A percentile compares a stretch with the other conserved stretches of the same genome.
These are phyloP conservation scores for Calonectria hawksworthii DNA, from an alignment of 2,329 filamentous ascomycete genomes.

Conservation along the genomic window DNA sequence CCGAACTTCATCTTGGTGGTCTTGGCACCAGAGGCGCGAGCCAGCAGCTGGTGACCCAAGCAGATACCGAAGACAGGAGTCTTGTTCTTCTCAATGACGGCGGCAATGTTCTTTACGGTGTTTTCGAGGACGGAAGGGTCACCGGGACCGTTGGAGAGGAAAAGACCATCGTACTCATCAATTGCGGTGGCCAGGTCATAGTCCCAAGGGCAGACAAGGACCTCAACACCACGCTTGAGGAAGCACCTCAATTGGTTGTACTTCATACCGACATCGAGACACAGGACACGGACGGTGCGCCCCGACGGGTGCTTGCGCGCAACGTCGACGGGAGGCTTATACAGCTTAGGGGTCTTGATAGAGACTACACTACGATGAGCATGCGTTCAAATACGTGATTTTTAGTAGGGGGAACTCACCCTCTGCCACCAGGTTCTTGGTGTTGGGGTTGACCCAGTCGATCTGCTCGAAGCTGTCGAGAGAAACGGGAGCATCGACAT, in stretches of 20 bases:
- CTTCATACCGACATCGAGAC: slow-evolving; percentile 97
- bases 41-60: slow-evolving; percentile 94
- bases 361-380: slow-evolving; percentile 78
- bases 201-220: slow-evolving; percentile 95
- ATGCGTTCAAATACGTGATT: slow-evolving; percentile 41
- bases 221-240: slow-evolving; percentile 90
- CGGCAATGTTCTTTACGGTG: slow-evolving; percentile 84
- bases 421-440: slow-evolving; percentile 92
- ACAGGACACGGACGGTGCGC: slow-evolving; percentile 87
- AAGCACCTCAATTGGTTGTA: slow-evolving; percentile 98
- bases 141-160: slow-evolving; percentile 97
- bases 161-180: slow-evolving; percentile 94
- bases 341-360: slow-evolving; percentile 87
- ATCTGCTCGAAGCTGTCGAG: slow-evolving; percentile 78
- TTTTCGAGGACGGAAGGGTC: slow-evolving; percentile 88
- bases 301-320: slow-evolving; percentile 90
- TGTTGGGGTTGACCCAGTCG: slow-evolving; percentile 93
- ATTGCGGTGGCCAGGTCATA: slow-evolving; percentile 88
- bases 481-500: slow-evolving; percentile 45
- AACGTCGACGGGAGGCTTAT: slow-evolving; percentile 78
- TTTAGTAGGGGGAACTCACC: slow-evolving; percentile 72
- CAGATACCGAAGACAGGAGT: slow-evolving; percentile 97
- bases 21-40: slow-evolving; percentile 86
- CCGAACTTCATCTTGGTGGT: slow-evolving; percentile 99
- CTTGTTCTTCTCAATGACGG: slow-evolving; percentile 81